Percentiles rank a stretch among this genome's conserved stretches.
phyloP scores from a whole-genome alignment of 1,284 basidiomycete species.

The Pholiota adiposa region DNA sequence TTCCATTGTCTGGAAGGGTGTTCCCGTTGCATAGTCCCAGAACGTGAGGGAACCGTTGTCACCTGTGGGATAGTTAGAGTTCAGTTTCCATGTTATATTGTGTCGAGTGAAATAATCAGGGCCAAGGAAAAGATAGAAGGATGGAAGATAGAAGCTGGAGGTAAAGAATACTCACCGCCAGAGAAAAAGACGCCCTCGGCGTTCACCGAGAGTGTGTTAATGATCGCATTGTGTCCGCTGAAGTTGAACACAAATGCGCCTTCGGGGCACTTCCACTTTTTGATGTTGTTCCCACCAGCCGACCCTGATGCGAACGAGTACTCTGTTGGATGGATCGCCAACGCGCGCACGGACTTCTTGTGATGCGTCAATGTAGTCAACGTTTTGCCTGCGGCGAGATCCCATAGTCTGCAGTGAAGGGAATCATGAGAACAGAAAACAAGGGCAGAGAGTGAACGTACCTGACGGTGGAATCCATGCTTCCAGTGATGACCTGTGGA shows the following conservation, averaged over 20 bases:
- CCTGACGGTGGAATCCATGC: slow-evolving; percentile 97
- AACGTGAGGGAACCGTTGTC: slow-evolving; percentile 90
- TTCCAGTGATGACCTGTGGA: slow-evolving; percentile 96
- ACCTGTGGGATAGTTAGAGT: slow-evolving; percentile 43
- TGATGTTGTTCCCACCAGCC: slow-evolving; percentile 97
- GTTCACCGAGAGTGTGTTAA: slow-evolving; percentile 95
- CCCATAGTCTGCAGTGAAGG: slow-evolving; percentile 78
- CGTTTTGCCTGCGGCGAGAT: slow-evolving; percentile 97
- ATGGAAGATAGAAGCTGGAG: slow-evolving; percentile 6
- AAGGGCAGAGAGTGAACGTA: slow-evolving; percentile 38
- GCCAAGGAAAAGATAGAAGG: background rate
- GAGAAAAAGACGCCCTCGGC: slow-evolving; percentile 97
- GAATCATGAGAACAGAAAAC: slow-evolving; percentile 38
- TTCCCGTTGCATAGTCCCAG: slow-evolving; percentile 95
- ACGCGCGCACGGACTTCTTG: slow-evolving; percentile 95
- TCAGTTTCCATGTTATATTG: background rate
- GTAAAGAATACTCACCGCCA: slow-evolving; percentile 67
- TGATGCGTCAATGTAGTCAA: slow-evolving; percentile 98
- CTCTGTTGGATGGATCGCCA: slow-evolving; percentile 95
- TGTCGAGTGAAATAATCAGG: background rate
- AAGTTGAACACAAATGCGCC: slow-evolving; percentile 97
- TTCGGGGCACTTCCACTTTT: slow-evolving; percentile 99
- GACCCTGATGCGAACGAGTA: slow-evolving; percentile 96
- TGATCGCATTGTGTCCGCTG: slow-evolving; percentile 94
- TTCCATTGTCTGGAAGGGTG: slow-evolving; percentile 93